Base-by-base conservation (phyloP, 805 yeast species). In the Saturnispora kantuleensis region DNA sequence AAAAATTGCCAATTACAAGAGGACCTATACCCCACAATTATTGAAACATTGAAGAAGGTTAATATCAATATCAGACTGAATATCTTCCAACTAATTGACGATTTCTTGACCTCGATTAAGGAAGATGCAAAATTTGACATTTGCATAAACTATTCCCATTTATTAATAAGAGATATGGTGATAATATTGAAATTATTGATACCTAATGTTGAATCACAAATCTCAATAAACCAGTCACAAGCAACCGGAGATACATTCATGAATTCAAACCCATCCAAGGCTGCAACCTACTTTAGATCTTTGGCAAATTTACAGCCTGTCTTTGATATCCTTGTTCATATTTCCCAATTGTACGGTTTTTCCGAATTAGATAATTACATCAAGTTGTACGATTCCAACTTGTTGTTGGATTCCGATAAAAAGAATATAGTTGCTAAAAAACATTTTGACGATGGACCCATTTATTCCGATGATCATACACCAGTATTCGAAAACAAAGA, bases 1-100 rank as follows among this genome's bases (percentile, higher is more conserved):
- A 70, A 72, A 49, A 68, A 80, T 54, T 56, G 65, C 32, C 88
- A 77, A 15, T 68, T 75, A 26, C 77, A 74, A 47, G 90, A 81
- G 51, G 87, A 82, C 57, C 66, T 84, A 49, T 78, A 78, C 55
- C 77, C 83, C 6, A 76, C 82, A 46, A 73, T 84, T 16, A 57
- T 81, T 36, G 89, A 79, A 47, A 76, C 76, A 36, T 63, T 81
- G 16, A 71, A 70, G 28, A 57, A 57, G 26, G 64, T 74, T 12
- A 78, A 77, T 63, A 53, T 84, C 38, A 83, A 84, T 55, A 64
- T 72, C 35, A 69, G 84, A 47, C 68, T 84, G 36, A 84, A 81
- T 50, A 70, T 84, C 7, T 70, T 85, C 47, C 84, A 77, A 56
- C 79, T 84, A 53, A 57, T 86, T 4, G 90, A 84, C 48, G 72